Evolutionary conservation across 2,329 filamentous ascomycete species (phyloP).

Genomic region (Escovopsis sp.): DNA sequence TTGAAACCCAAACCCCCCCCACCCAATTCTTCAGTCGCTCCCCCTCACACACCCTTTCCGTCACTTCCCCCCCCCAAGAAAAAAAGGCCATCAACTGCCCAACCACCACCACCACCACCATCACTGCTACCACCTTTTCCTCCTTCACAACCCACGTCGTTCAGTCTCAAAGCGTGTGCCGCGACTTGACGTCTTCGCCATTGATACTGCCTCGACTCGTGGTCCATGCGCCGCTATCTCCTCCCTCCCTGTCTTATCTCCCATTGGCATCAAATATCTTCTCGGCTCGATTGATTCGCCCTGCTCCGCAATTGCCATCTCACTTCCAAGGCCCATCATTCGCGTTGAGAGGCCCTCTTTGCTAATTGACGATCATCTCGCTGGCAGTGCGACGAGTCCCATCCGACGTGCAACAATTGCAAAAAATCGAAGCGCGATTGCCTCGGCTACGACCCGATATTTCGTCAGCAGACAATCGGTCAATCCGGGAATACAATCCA

Average conservation of each 20-base stretch:
- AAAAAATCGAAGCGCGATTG: constrained; percentile 81
- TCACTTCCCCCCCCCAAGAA: no score
- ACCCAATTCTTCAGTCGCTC: no score
- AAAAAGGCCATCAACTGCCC: no score
- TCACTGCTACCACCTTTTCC: no score
- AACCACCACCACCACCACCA: no score
- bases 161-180: no score
- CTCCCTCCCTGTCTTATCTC: neutral
- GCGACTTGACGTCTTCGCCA: constrained; percentile 3
- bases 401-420: constrained; percentile 83
- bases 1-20: no score
- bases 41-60: no score
- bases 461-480: constrained; percentile 59
- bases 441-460: constrained; percentile 75
- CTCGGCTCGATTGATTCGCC: neutral
- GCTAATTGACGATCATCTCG: constrained; percentile 15
- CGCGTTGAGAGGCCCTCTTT: constrained; percentile 7
- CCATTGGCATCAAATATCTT: neutral
- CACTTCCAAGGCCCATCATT: neutral
- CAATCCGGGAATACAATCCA: constrained; percentile 49
- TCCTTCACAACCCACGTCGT: no score
- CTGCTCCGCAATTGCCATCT: neutral
- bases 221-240: neutral
- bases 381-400: constrained; percentile 81
- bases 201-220: neutral